Percentiles rank a stretch among this genome's conserved stretches.
Conservation (phyloP, 805 yeast genomes). For the Ogataea degrootiae region DNA sequence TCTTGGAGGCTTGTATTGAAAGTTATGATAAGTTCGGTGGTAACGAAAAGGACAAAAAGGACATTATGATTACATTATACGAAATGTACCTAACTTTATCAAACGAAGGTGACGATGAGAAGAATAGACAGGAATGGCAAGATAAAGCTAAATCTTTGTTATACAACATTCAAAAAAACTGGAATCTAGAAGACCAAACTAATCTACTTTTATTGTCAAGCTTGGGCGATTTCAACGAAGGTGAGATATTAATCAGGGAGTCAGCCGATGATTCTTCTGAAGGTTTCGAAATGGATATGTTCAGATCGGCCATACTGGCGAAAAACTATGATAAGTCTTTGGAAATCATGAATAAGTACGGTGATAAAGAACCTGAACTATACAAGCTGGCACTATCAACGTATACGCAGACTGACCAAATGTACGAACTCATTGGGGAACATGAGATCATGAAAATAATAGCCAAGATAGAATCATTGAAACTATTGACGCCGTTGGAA, state of each 20-base stretch:
- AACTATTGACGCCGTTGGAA: constrained; percentile 69
- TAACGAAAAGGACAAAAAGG: constrained; percentile 60
- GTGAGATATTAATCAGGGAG: constrained; percentile 38
- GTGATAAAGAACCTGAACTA: constrained; percentile 57
- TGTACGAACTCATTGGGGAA: constrained; percentile 49
- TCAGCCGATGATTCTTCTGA: constrained; percentile 24
- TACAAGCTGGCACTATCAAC: constrained; percentile 61
- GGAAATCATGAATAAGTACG: constrained; percentile 53
- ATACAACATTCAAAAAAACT: constrained; percentile 28
- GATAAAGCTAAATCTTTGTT: constrained; percentile 56
- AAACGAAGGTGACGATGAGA: constrained; percentile 26
- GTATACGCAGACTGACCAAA: constrained; percentile 50
- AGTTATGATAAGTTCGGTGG: constrained; percentile 76
- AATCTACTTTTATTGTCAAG: constrained; percentile 54
- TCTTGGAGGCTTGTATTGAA: constrained; percentile 85
- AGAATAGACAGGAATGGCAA: constrained; percentile 51
- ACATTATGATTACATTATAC: constrained; percentile 69
- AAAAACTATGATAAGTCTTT: constrained; percentile 56
- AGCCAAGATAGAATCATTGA: constrained; percentile 44
- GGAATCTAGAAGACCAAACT: constrained; percentile 49
- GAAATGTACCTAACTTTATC: constrained; percentile 74
- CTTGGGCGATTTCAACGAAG: constrained; percentile 48
- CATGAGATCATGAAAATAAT: constrained; percentile 46
- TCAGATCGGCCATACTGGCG: constrained; percentile 58
- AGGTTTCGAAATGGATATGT: constrained; percentile 52